These are phyloP conservation scores for Diatrype stigma DNA, from an alignment of 2,329 filamentous ascomycete species.

Conservation along the genomic window DNA sequence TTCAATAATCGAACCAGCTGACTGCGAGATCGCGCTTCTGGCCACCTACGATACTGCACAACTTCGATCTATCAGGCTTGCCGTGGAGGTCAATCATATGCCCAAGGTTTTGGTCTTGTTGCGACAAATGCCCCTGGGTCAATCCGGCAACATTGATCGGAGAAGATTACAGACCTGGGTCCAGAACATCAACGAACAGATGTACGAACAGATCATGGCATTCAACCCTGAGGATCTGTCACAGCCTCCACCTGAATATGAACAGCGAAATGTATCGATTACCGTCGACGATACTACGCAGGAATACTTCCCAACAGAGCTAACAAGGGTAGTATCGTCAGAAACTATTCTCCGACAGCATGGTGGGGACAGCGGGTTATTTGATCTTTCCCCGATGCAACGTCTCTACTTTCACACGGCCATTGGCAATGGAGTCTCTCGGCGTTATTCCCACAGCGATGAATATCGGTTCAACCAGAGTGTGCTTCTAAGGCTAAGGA, in stretches of 20 bases:
- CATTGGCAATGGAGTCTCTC: slow-evolving; percentile 33
- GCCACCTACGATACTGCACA: slow-evolving; percentile 37
- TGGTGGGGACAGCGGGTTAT: slow-evolving; percentile 32
- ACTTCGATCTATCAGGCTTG: slow-evolving; percentile 36
- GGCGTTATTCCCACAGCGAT: slow-evolving; percentile 26
- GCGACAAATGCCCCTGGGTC: slow-evolving; percentile 40
- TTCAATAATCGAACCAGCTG: slow-evolving; percentile 22
- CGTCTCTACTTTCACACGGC: slow-evolving; percentile 47
- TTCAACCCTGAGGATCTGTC: slow-evolving; percentile 33
- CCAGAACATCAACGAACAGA: slow-evolving; percentile 46
- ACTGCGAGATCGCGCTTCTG: slow-evolving; percentile 34
- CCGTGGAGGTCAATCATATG: slow-evolving; percentile 30
- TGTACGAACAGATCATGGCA: slow-evolving; percentile 42
- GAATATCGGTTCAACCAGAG: slow-evolving; percentile 49
- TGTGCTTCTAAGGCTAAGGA: slow-evolving; percentile 42
- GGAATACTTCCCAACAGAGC: slow-evolving; percentile 32
- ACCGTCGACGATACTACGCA: neutral
- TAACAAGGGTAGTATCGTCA: slow-evolving; percentile 33
- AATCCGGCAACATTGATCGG: slow-evolving; percentile 35
- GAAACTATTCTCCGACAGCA: slow-evolving; percentile 27
- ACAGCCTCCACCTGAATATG: slow-evolving; percentile 33
- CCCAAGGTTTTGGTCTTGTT: slow-evolving; percentile 48
- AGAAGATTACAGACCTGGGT: slow-evolving; percentile 49
- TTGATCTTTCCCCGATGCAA: slow-evolving; percentile 51
- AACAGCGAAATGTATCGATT: slow-evolving; percentile 20